Evolutionary conservation across 2,329 filamentous ascomycete genomes (phyloP).

Genomic region (Raffaelea ambrosiae): DNA sequence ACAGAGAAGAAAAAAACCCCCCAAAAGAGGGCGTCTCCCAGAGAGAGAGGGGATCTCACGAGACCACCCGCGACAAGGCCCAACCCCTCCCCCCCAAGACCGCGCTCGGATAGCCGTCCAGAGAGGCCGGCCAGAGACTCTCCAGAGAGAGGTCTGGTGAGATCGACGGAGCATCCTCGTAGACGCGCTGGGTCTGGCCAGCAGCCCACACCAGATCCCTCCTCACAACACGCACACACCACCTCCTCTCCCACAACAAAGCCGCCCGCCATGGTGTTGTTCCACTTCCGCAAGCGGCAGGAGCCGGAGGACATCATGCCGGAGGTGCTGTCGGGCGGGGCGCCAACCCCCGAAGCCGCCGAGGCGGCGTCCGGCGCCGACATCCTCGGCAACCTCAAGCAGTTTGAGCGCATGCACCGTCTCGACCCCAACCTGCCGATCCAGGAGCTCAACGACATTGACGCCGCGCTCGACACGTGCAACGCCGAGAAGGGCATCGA

Average conservation of each 20-base stretch:
- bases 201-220: no score
- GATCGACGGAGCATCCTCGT: no score
- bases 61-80: no score
- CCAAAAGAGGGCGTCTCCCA: no score
- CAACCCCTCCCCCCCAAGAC: no score
- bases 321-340: constrained; percentile 1
- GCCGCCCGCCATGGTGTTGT: constrained; percentile 11
- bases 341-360: neutral
- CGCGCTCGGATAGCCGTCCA: no score
- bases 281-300: constrained; percentile 32
- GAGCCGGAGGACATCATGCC: constrained; percentile 37
- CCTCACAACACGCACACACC: no score
- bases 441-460: constrained; percentile 52
- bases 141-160: no score
- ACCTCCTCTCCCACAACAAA: no score
- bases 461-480: constrained; percentile 44
- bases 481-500: constrained; percentile 48
- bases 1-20: neutral
- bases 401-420: constrained; percentile 52
- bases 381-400: constrained; percentile 37
- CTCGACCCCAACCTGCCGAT: constrained; percentile 59
- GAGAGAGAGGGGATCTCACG: no score
- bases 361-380: constrained; percentile 9
- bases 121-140: no score
- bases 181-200: no score